Conservation (phyloP, 2,329 filamentous ascomycete genomes). For the Paraphoma chrysanthemicola region DNA sequence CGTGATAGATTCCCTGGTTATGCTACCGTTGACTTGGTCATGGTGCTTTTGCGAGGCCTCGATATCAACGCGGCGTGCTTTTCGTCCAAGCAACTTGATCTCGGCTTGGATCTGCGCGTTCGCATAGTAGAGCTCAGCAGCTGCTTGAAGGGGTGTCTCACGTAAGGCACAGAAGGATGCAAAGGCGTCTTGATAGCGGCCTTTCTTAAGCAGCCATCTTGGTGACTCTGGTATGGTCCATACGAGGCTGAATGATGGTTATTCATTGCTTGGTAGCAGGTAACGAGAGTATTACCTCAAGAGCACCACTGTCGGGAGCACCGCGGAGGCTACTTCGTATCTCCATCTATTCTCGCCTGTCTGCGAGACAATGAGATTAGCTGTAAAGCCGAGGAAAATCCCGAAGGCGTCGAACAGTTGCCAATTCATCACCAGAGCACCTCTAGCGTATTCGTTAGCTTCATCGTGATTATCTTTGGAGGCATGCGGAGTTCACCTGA, state of each 20-base stretch:
- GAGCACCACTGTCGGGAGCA: neutral
- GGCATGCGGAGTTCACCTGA: neutral
- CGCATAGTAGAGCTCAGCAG: conserved; percentile 1
- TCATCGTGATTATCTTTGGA: neutral
- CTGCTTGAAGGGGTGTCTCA: conserved; percentile 2
- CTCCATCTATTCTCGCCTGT: conserved; percentile 1
- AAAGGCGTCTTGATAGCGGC: conserved; percentile 2
- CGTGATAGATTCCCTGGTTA: neutral
- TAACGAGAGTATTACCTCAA: neutral
- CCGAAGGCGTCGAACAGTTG: conserved; percentile 2
- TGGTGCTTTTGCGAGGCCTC: neutral
- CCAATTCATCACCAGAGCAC: conserved; percentile 1
- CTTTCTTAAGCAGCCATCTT: conserved; percentile 1
- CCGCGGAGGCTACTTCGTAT: conserved; percentile 2
- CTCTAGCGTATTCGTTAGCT: neutral
- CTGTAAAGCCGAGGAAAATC: conserved; percentile 1
- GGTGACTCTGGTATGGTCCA: conserved; percentile 5
- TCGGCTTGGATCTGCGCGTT: conserved; percentile 5
- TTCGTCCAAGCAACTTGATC: neutral
- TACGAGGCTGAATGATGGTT: neutral
- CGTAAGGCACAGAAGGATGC: neutral
- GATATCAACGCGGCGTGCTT: neutral
- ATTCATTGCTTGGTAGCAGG: neutral
- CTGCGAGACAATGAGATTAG: conserved; percentile 2
- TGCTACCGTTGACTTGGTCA: neutral